These are phyloP conservation scores for Aspergillus sp. DNA, from an alignment of 2,329 filamentous ascomycete genomes.

Conservation along the genomic window DNA sequence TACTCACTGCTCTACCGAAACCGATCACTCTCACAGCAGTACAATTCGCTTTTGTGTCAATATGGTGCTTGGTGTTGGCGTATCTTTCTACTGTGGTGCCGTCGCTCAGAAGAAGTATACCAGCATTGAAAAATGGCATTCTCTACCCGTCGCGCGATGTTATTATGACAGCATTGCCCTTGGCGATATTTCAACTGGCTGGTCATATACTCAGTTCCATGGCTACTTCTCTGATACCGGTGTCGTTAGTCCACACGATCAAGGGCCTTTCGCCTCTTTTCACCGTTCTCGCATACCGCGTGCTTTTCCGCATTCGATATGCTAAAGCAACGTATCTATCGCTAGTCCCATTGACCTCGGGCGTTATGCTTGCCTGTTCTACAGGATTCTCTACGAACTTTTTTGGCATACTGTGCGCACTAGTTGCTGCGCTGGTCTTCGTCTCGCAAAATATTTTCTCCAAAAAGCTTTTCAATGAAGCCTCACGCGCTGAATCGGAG, in stretches of 20 bases:
- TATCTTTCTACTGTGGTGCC: conserved; percentile 70
- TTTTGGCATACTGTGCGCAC: conserved; percentile 80
- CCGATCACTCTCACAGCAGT: conserved; percentile 86
- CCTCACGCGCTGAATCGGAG: conserved; percentile 74
- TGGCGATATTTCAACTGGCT: conserved; percentile 86
- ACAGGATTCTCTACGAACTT: conserved; percentile 84
- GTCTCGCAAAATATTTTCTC: conserved; percentile 98
- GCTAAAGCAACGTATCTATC: conserved; percentile 81
- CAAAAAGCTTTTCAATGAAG: conserved; percentile 95
- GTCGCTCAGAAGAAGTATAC: conserved; percentile 60
- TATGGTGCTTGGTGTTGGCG: conserved; percentile 75
- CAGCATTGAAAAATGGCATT: conserved; percentile 77
- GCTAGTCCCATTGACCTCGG: conserved; percentile 79
- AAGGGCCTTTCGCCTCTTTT: conserved; percentile 95
- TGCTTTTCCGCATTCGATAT: conserved; percentile 84
- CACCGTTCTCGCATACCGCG: conserved; percentile 85
- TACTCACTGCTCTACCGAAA: conserved; percentile 83
- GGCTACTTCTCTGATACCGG: conserved; percentile 88
- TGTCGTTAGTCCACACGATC: conserved; percentile 96
- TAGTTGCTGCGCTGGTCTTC: conserved; percentile 86
- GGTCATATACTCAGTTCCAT: conserved; percentile 92
- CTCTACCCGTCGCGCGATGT: conserved; percentile 73
- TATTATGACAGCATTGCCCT: conserved; percentile 77
- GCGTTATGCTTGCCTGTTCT: conserved; percentile 95
- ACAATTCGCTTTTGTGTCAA: conserved; percentile 88